phyloP scores from a whole-genome alignment of 2,329 filamentous ascomycete species.

The Colletotrichum sp. region DNA sequence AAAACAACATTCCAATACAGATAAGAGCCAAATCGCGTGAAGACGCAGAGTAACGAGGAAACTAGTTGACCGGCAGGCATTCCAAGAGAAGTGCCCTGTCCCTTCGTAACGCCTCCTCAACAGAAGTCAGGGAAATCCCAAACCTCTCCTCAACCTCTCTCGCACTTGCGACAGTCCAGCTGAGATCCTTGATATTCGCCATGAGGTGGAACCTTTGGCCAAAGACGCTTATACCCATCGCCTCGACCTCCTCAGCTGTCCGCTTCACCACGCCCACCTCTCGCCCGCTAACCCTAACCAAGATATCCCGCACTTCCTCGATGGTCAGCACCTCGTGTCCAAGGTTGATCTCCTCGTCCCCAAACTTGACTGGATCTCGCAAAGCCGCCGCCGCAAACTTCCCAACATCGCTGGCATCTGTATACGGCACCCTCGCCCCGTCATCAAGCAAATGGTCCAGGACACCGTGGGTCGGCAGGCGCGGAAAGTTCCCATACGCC shows the following conservation, averaged over 20 bases:
- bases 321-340: constrained; percentile 30
- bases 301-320: constrained; percentile 31
- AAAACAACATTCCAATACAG: accelerated
- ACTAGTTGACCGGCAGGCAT: constrained; percentile 2
- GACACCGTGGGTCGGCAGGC: constrained; percentile 28
- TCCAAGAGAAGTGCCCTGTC: constrained; percentile 25
- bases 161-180: neutral
- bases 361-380: constrained; percentile 31
- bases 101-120: constrained; percentile 28
- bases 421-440: constrained; percentile 27
- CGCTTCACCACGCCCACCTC: constrained; percentile 26
- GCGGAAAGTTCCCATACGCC: constrained; percentile 29
- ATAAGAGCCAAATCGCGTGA: neutral
- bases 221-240: constrained; percentile 12
- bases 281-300: constrained; percentile 33
- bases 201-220: constrained; percentile 30
- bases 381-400: constrained; percentile 36
- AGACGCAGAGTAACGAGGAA: neutral
- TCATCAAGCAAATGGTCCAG: constrained; percentile 29
- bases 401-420: constrained; percentile 34
- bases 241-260: constrained; percentile 25
- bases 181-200: constrained; percentile 29
- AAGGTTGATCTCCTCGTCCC: constrained; percentile 34
- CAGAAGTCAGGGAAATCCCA: constrained; percentile 31
- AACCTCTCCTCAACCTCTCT: constrained; percentile 26